Evolutionary conservation across 2,329 filamentous ascomycete species (phyloP), one percentile per base, ranked within the genome.

Genomic region (Colletotrichum theobromicola): DNA sequence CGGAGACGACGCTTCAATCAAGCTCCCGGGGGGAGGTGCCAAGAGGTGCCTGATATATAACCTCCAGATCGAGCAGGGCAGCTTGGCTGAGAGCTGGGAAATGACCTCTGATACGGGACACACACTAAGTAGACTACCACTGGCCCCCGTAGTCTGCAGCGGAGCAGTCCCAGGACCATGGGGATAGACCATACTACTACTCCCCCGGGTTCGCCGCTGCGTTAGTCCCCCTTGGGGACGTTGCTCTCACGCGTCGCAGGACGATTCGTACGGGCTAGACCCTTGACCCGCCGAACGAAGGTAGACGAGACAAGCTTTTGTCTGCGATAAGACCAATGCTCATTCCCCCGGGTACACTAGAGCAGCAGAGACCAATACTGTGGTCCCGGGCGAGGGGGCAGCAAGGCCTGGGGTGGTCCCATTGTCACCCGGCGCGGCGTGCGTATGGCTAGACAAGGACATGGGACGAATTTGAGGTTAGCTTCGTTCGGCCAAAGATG

Each of bases 301-400:
- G 37, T 58, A 16, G 57, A 71, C 55, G 10, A 61, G 37, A 71
- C 61, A 74, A 63, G 72, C 72, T 74, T 74, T 72, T 62, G 34
- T n/a, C 37, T 55, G 57, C 26, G 62, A 74, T 65, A 72, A 66
- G 55, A 74, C 42, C 21, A 34, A 50, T 7, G 37, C 21, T 42
- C 65, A 53, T 24, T 15, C 28, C 57, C 53, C 28, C 37, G 15
- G 28, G 26, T 26, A 5, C 34, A 62, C 35, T 18, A 32, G 55
- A 72, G 18, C 34, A 62, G 28, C 13, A 32, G 55, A 72, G 18
- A 58, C 68, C 42, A 35, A 63, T 53, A 32, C 34, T 32, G 55
- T 26, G 61, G 35, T 53, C 50, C 35, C 50, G 30, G 68, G 32
- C n/a, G 28, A 30, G 53, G 37, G 72, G 55, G 53, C 61, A 53